Conservation (phyloP, 306 rosid species). For the Medicago truncatula region MtrunA17r5.0-ANR NC_053046.1:5291501-5292000, state of each 20-base stretch:
- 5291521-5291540: slow-evolving; percentile 92
- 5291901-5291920: slow-evolving; percentile 5
- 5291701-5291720: slow-evolving; percentile 94
- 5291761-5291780: slow-evolving; percentile 98
- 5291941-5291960: slow-evolving; percentile 25
- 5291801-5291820: slow-evolving; percentile 20
- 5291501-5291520: slow-evolving; percentile 87
- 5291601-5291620: slow-evolving; percentile 57
- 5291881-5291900: slow-evolving; percentile 28
- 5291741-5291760: slow-evolving; percentile 89
- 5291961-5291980: background rate
- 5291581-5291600: slow-evolving; percentile 49
- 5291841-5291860: slow-evolving; percentile 28
- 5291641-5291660: slow-evolving; percentile 73
- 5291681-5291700: slow-evolving; percentile 80
- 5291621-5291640: slow-evolving; percentile 45
- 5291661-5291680: slow-evolving; percentile 88
- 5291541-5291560: slow-evolving; percentile 82
- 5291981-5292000: slow-evolving; percentile 20
- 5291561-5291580: slow-evolving; percentile 56
- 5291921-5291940: slow-evolving; percentile 23
- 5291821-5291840: slow-evolving; percentile 14
- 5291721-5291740: slow-evolving; percentile 87
- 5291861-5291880: slow-evolving; percentile 31
- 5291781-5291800: slow-evolving; percentile 78